Evolutionary conservation across 2,329 filamentous ascomycete species (phyloP).

Genomic region (Lecanicillium sp.): DNA sequence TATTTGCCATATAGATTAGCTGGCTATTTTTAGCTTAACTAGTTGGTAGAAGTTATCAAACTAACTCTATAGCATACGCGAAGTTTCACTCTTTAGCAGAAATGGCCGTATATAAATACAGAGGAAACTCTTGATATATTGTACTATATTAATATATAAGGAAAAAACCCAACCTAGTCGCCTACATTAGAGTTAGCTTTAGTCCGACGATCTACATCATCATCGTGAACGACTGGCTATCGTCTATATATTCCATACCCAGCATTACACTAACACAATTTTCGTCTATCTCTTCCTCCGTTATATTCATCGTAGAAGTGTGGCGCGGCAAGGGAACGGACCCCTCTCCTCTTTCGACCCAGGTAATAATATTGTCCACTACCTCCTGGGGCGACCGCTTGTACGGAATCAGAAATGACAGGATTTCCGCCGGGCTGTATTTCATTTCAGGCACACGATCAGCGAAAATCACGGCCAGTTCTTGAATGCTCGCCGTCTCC

Average conservation of each 20-base stretch:
- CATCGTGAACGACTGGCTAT: neutral
- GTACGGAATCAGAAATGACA: neutral
- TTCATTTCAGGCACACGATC: neutral
- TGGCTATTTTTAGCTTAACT: too few relatives aligned
- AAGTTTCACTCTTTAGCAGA: too few relatives aligned
- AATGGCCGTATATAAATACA: too few relatives aligned
- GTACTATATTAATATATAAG: neutral
- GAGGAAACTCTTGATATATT: too few relatives aligned
- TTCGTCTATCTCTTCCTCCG: neutral
- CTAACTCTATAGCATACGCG: too few relatives aligned
- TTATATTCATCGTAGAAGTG: neutral
- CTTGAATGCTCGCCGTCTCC: neutral
- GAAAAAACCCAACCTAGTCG: neutral
- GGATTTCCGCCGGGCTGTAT: neutral
- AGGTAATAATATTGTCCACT: neutral
- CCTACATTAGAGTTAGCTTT: neutral
- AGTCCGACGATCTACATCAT: neutral
- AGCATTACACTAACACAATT: neutral
- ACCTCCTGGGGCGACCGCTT: too few relatives aligned
- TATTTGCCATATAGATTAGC: too few relatives aligned
- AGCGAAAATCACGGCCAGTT: neutral
- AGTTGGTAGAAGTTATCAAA: too few relatives aligned
- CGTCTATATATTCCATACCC: neutral
- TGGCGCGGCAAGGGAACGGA: neutral
- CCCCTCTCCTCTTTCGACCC: neutral